phyloP scores from a whole-genome alignment of 495 filamentous ascomycete genomes.

The Penicillium ucsense region DNA sequence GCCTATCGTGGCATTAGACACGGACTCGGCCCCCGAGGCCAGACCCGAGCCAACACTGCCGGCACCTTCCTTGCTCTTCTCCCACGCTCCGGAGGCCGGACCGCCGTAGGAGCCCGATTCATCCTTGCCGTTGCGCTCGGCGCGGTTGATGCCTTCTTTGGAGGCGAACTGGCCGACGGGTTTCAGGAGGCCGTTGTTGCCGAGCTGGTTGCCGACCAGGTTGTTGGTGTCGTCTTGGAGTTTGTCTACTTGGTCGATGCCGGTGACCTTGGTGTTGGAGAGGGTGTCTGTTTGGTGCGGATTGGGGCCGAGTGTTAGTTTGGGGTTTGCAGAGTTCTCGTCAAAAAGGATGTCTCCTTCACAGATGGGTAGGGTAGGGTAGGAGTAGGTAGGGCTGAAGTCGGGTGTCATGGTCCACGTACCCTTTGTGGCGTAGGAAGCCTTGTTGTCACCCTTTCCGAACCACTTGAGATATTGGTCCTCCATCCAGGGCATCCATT shows the following conservation, averaged over 20 bases:
- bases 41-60: conserved; percentile 1
- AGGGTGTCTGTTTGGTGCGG: conserved; percentile 41
- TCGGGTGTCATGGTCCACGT: not conserved
- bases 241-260: conserved; percentile 48
- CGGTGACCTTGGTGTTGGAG: conserved; percentile 55
- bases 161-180: conserved; percentile 50
- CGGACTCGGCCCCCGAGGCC: conserved; percentile 1
- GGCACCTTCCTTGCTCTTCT: conserved; percentile 1
- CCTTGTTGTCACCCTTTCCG: conserved; percentile 59
- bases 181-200: conserved; percentile 51
- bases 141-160: conserved; percentile 54
- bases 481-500: conserved; percentile 68
- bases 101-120: conserved; percentile 42
- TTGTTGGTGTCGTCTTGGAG: conserved; percentile 54
- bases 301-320: too few species aligned
- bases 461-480: conserved; percentile 61
- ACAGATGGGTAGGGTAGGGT: too few species aligned
- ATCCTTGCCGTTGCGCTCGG: conserved; percentile 53
- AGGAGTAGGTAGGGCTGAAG: too few species aligned
- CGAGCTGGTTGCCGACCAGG: conserved; percentile 48
- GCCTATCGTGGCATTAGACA: not conserved
- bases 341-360: too few species aligned
- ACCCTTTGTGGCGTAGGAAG: conserved; percentile 55
- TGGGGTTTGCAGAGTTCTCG: too few species aligned
- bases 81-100: not conserved